phyloP scores from a whole-genome alignment of 2,329 filamentous ascomycete genomes.

The Colletotrichum higginsianum region DNA sequence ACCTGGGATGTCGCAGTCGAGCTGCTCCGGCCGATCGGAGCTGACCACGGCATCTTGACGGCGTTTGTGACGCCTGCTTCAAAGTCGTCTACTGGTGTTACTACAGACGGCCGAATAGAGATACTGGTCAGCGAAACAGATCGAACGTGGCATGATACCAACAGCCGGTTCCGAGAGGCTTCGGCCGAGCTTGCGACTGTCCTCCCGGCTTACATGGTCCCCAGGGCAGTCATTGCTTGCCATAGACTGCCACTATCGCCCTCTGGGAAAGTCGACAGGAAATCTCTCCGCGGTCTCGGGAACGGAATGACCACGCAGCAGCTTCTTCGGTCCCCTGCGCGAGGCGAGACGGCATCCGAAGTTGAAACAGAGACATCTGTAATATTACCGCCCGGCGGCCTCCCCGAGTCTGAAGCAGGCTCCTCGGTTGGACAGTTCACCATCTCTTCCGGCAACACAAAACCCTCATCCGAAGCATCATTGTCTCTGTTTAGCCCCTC shows the following conservation, averaged over 20 bases:
- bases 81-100: accelerated
- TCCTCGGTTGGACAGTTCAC: conserved; percentile 18
- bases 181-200: not conserved
- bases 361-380: not conserved
- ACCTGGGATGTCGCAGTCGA: conserved; percentile 25
- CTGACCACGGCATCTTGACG: not conserved
- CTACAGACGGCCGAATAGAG: no score
- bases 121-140: not conserved
- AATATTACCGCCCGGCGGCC: accelerated
- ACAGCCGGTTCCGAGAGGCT: not conserved
- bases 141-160: not conserved
- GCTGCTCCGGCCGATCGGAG: not conserved
- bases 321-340: not conserved
- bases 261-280: conserved; percentile 36
- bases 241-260: conserved; percentile 7
- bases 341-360: not conserved
- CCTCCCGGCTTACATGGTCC: conserved; percentile 40
- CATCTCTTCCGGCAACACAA: not conserved
- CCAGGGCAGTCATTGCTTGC: conserved; percentile 19
- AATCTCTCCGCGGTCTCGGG: conserved; percentile 13
- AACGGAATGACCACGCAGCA: not conserved
- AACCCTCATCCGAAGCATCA: not conserved
- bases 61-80: conserved; percentile 7
- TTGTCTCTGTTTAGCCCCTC: not conserved
- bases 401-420: not conserved